Evolutionary conservation across 495 filamentous ascomycete genomes (phyloP), one percentile per base, ranked within the genome.

Genomic region (Trypethelium eluteriae): DNA sequence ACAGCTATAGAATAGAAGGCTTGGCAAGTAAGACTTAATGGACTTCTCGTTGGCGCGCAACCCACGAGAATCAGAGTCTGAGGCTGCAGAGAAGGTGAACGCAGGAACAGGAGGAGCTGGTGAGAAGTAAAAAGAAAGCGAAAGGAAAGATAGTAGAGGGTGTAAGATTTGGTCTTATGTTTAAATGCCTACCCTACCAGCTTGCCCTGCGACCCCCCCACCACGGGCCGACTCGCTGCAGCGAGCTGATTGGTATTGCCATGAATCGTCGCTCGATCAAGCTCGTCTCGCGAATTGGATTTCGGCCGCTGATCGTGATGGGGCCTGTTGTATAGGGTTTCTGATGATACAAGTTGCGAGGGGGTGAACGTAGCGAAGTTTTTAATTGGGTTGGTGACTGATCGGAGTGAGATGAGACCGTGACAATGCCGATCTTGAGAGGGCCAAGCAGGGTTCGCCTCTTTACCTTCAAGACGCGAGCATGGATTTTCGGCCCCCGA

Each of bases 381-480:
- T 36, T 32, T 59, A 9, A 59, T 59, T 59, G 53, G 53, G 53
- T 36, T 59, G 7, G 5, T 59, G 53, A 32, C 14, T 59, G 7
- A 0, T 59, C 53, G 53, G 53, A 59, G 5, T 59, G 53, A 59
- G 36, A 32, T 59, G 53, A 59, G 53, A 7, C 53, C 53, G 53
- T n/a, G n/a, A 9, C 49, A 1, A 18, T 14, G 11, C 49, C 11
- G 49, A 18, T 7, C 14, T 7, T 9, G 41, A 9, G 41, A 46
- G 41, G 41, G 9, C 9, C 7, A 46, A 7, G 16, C 7, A 46
- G 16, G 41, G 7, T 16, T 46, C 7, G 41, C 41, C 41, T 46
- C 14, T 5, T 53, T 18, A 18, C 25, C 25, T 25, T 25, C 25
- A 25, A 25, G 25, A 25, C 25, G 18, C 53, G 49, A 53, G 49